Base-by-base conservation (phyloP, 2,329 filamentous ascomycete genomes). In the Pyrenophora seminiperda region DNA sequence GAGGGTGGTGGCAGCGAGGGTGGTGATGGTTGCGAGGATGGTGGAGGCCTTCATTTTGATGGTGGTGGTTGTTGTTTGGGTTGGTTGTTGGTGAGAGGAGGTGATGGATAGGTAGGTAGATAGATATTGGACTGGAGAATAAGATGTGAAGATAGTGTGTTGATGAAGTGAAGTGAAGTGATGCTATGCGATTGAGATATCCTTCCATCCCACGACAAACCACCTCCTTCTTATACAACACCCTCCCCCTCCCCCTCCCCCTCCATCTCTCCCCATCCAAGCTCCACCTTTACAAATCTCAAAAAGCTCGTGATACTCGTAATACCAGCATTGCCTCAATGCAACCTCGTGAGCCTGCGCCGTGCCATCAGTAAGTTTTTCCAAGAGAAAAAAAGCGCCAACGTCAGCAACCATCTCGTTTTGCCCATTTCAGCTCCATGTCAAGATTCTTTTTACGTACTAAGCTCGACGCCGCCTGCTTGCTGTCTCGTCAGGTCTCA, bases 11-110 rank as follows among this genome's bases (percentile, higher is more conserved):
- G 37, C n/a, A 32, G 41, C 37, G 37, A 51, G 10, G 24, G 38
- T 20, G 29, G 42, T 19, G 27, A 32, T 19, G 9, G 48, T 31
- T 7, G 42, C 17, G 32, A 51, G 9, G 19, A 51, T 37, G 17
- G 41, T 47, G 6, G 48, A 32, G 48, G 48, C 15, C 42, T 42
- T 47, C 48, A 51, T 51, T 18, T 33, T 51, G 41, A 38, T n/a
- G n/a, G n/a, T n/a, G 7, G 7, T 27, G 5, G 24, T 7, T 27
- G 9, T 22, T 22, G 17, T 29, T 49, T 45, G 36, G 31, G 14
- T 20, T 24, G 18, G 10, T 10, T n/a, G 37, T 42, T 33, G 13
- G 10, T 34, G n/a, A 24, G 32, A 20, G 32, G 11, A 34, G 22
- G 11, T 30, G 34, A 14, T 27, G 27, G 10, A 22, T 27, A 10